Base-by-base conservation (phyloP, 768 basidiomycete species). In the Tylopilus plumbeoviolaceoides region DNA sequence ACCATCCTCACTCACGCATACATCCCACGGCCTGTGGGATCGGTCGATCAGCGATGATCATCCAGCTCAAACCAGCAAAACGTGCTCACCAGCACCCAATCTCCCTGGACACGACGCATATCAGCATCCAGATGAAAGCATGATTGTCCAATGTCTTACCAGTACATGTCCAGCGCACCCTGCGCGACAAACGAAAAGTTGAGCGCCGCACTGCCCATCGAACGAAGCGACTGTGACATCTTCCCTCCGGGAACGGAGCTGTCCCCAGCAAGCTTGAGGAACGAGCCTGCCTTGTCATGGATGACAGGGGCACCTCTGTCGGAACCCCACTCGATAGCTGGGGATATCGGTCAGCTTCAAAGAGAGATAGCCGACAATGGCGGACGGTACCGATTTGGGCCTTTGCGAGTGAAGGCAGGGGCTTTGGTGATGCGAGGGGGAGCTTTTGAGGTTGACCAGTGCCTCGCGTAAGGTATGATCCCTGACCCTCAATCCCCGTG, bases 271-370 rank as follows among this genome's bases (percentile, higher is more conserved):
- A 98, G 80, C 8, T 82, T 80, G 48, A 79, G 72, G 69, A 90
- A 95, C 9, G 89, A 87, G 23, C 69, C 70, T 0, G 77, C 73
- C 64, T 93, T 93, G 47, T 77, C 72, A 6, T 65, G 63, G 36
- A 92, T 78, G 10, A 77, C 72, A 9, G 71, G 72, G 11, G 70
- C 63, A 6, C 75, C 73, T 25, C 92, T 79, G 65, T 93, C 90
- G 3, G 88, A 85, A 36, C 92, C 93, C 89, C 91, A 98, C 70
- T 97, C 94, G 35, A 92, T 75, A 11, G 84, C 91, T 79, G 73
- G 23, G 25, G 12, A 4, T 7, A 47, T 42, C 17, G 27, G 44
- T 68, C 36, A 59, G 51, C 9, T 38, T 38, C 25, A 56, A 11
- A 28, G 15, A 28, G 15, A 12, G 44, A 5, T 14, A 18, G 31